Conservation (phyloP, 257 asterid genomes). For the Cordia subcordata region DNA sequence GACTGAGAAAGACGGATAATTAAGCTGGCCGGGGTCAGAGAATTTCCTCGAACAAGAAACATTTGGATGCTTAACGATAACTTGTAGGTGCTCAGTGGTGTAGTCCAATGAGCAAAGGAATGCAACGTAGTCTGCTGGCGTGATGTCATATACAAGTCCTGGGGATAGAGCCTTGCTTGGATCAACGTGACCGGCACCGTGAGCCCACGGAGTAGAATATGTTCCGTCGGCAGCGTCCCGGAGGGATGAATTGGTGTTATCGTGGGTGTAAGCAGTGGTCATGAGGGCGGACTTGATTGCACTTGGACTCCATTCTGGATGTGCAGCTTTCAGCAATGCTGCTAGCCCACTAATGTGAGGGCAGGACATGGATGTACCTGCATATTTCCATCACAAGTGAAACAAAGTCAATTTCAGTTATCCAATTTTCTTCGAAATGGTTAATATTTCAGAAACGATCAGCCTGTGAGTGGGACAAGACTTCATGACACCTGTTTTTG, state of each 20-base stretch:
- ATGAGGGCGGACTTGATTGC: slow-evolving; percentile 49
- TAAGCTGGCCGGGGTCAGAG: slow-evolving; percentile 64
- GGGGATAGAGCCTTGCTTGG: slow-evolving; percentile 45
- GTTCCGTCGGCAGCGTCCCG: slow-evolving; percentile 34
- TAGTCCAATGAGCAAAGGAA: slow-evolving; percentile 49
- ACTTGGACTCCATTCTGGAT: slow-evolving; percentile 46
- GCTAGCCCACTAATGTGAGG: slow-evolving; percentile 51
- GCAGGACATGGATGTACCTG: slow-evolving; percentile 57
- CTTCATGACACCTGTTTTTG: too few relatives aligned
- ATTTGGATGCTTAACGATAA: slow-evolving; percentile 44
- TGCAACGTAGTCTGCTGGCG: slow-evolving; percentile 27
- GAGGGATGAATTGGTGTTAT: slow-evolving; percentile 34
- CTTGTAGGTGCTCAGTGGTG: slow-evolving; percentile 32
- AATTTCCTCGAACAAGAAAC: slow-evolving; percentile 50
- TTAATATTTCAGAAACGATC: too few relatives aligned
- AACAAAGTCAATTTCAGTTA: background rate
- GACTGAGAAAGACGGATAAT: slow-evolving; percentile 78
- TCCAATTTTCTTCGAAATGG: background rate
- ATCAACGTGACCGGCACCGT: slow-evolving; percentile 49
- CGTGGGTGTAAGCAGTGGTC: slow-evolving; percentile 42
- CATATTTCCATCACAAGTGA: background rate
- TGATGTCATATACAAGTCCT: slow-evolving; percentile 37
- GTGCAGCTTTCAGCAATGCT: slow-evolving; percentile 45
- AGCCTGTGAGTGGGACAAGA: too few relatives aligned
- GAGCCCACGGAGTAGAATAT: slow-evolving; percentile 30